Evolutionary conservation across 257 asterid genomes (phyloP), one percentile per base, ranked within the genome.

Genomic region (Thymus mandschuricus): DNA sequence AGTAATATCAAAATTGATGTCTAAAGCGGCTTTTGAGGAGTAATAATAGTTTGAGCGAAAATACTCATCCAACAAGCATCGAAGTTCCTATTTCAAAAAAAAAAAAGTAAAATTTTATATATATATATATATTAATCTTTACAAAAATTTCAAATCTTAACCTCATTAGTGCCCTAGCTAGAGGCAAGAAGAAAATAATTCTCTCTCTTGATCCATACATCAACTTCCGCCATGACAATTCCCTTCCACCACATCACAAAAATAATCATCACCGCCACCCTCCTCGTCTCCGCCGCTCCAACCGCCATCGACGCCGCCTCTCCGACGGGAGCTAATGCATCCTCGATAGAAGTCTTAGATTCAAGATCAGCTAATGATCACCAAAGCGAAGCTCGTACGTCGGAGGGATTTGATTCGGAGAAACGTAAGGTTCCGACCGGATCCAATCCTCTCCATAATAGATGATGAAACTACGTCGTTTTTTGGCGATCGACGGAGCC

Each of bases 391-490:
- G 56, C 35, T 29, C 57, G 30, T 4, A 58, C 10, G 49, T 66
- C 66, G n/a, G 10, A 60, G 21, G 80, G 58, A 13, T 75, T 76
- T 12, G 69, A 48, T 29, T 67, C 84, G 1, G 68, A 70, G 68
- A 82, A 75, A 72, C 79, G 89, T 6, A 76, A 48, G 64, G 84
- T 82, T 72, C 89, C 89, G 38, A 70, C 89, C 0, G 89, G 89
- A 46, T 70, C 87, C 13, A 85, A 85, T 31, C 89, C 84, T 34
- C 84, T 85, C 13, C 89, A 85, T 63, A 85, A 85, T 69, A 78
- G 64, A 78, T 60, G 79, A 69, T 6, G 21, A 21, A 21, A 21
- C 21, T 21, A 21, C 21, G 21, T 21, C 21, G 21, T 21, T 21
- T 21, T 21, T 21, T 21, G 21, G 21, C 21, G 21, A 21, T 21